Evolutionary conservation across 257 asterid genomes (phyloP), one percentile per base, ranked within the genome.

Genomic region (Ocimum tenuiflorum): DNA sequence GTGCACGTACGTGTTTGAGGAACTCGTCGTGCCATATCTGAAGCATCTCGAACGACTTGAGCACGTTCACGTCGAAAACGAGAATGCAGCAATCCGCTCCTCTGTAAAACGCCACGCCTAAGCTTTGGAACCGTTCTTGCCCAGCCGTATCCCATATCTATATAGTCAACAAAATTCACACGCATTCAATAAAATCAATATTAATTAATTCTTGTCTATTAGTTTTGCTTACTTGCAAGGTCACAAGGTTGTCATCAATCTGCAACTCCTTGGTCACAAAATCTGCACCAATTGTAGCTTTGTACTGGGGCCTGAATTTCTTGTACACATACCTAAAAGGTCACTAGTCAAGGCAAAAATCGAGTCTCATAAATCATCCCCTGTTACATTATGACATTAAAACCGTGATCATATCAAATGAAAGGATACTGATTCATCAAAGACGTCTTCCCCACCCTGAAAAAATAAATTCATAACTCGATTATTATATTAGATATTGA

Each of bases 101-200:
- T 80, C 96, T 76, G 38, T 91, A 91, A 67, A 91, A 91, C 17
- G 96, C 92, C 23, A 82, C 91, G 2, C 96, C 88, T 13, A 91
- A 82, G 74, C 97, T 85, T 49, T 85, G 91, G 70, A 91, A 91
- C 63, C 96, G 78, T 56, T 91, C 96, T 74, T 91, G 96, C 51
- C 98, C 98, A 1, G 98, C 97, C 15, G 96, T 91, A 67, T 88
- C 96, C 98, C 98, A 91, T 75, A 91, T 80, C 96, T 91, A 73
- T 42, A n/a, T n/a, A n/a, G n/a, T n/a, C n/a, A n/a, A n/a, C n/a
- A n/a, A n/a, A n/a, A n/a, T n/a, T n/a, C n/a, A n/a, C n/a, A n/a
- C n/a, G n/a, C n/a, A n/a, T n/a, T n/a, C n/a, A n/a, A n/a, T n/a
- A n/a, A n/a, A n/a, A n/a, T n/a, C n/a, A n/a, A n/a, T n/a, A n/a